A percentile compares a stretch with the other conserved stretches of the same genome.
Evolutionary conservation across 192 early-diverging fungal species (phyloP).

Genomic region (Blastocladiella britannica): DNA sequence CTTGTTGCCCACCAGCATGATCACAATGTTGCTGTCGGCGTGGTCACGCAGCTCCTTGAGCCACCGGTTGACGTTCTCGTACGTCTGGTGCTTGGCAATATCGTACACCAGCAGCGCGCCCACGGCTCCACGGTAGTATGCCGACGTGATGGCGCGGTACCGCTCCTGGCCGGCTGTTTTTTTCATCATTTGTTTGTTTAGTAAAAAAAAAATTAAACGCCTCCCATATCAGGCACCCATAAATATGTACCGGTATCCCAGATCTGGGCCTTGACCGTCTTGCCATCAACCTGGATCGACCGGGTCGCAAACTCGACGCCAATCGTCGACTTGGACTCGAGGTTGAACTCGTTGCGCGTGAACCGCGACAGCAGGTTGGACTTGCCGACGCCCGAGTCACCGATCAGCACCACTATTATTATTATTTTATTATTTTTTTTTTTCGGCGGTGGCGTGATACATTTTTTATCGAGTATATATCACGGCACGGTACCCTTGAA

Average conservation of each 20-base stretch:
- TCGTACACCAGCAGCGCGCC: slow-evolving; percentile 94
- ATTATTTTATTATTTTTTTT: too few relatives aligned
- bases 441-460: too few relatives aligned
- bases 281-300: slow-evolving; percentile 85
- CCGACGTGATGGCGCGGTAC: slow-evolving; percentile 67
- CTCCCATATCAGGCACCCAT: too few relatives aligned
- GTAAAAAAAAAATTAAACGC: slow-evolving; percentile 2
- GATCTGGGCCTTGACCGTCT: slow-evolving; percentile 98
- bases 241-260: slow-evolving; percentile 99
- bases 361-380: slow-evolving; percentile 93
- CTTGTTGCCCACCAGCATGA: slow-evolving; percentile 99
- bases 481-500: slow-evolving; percentile 47
- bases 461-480: too few relatives aligned
- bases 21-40: slow-evolving; percentile 93
- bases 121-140: slow-evolving; percentile 90
- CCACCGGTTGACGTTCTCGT: slow-evolving; percentile 93
- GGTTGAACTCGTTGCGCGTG: slow-evolving; percentile 94
- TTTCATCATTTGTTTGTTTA: slow-evolving; percentile 1
- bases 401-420: slow-evolving; percentile 65
- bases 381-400: slow-evolving; percentile 93
- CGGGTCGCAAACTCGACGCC: slow-evolving; percentile 96
- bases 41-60: slow-evolving; percentile 95
- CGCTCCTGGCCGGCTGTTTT: slow-evolving; percentile 40
- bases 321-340: slow-evolving; percentile 97
- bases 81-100: slow-evolving; percentile 86